These are phyloP conservation scores for Stemphylium lycopersici DNA, from an alignment of 2,329 filamentous ascomycete genomes.

Conservation along the genomic window DNA sequence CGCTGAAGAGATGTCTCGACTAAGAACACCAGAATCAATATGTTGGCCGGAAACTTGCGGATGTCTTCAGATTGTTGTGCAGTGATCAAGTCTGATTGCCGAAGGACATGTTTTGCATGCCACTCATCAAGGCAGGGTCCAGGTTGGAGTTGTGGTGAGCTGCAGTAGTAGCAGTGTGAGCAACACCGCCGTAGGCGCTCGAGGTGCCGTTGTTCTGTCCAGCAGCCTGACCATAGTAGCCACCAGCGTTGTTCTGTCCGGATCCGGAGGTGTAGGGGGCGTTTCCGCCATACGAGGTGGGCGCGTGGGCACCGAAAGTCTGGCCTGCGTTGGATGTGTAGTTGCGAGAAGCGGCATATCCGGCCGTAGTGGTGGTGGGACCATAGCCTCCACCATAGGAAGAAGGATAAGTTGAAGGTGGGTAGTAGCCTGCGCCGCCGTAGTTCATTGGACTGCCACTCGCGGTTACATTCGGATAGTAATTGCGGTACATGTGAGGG, in stretches of 20 bases:
- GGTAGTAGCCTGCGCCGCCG: constrained; percentile 38
- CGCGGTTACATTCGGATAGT: constrained; percentile 27
- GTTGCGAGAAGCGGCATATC: constrained; percentile 17
- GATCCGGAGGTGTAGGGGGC: constrained; percentile 12
- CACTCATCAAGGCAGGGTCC: constrained; percentile 21
- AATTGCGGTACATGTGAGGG: constrained; percentile 30
- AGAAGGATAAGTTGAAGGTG: constrained; percentile 32
- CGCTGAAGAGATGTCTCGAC: background rate
- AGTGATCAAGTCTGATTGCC: constrained; percentile 1
- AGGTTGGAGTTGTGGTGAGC: constrained; percentile 20
- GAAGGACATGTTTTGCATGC: constrained; percentile 38
- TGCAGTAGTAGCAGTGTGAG: constrained; percentile 9
- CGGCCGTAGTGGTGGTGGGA: constrained; percentile 20
- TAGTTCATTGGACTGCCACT: constrained; percentile 44
- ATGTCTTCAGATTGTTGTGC: background rate
- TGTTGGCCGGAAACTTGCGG: background rate
- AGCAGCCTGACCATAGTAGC: constrained; percentile 6
- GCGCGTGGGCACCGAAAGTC: constrained; percentile 14
- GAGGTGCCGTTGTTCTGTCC: constrained; percentile 14
- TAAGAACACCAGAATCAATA: background rate
- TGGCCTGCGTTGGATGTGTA: constrained; percentile 23
- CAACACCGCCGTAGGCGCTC: constrained; percentile 7
- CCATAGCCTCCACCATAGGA: constrained; percentile 31
- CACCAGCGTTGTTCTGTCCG: constrained; percentile 8
- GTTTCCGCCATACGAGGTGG: constrained; percentile 10